phyloP scores from a whole-genome alignment of 805 yeast species.

The Grigorovia yakushimaensis region DNA sequence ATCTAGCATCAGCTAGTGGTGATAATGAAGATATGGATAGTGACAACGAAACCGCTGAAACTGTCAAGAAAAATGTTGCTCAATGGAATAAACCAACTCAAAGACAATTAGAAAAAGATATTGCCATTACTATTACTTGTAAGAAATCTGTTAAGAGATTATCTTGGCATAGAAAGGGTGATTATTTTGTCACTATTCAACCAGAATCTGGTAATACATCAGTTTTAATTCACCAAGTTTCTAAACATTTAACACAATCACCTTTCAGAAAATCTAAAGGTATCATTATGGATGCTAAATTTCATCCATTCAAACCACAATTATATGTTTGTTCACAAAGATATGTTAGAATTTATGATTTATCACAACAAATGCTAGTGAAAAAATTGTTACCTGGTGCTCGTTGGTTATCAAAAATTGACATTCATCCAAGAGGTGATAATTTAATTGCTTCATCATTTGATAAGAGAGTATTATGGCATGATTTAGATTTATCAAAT shows the following conservation, averaged over 20 bases:
- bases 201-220: constrained; percentile 85
- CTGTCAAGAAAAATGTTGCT: constrained; percentile 45
- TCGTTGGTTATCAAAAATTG: constrained; percentile 84
- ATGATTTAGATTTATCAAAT: constrained; percentile 77
- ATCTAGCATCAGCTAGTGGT: constrained; percentile 31
- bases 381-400: constrained; percentile 93
- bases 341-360: constrained; percentile 81
- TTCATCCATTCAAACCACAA: constrained; percentile 94
- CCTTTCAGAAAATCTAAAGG: constrained; percentile 93
- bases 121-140: constrained; percentile 62
- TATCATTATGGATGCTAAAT: constrained; percentile 87
- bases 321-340: constrained; percentile 91
- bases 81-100: constrained; percentile 77
- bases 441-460: constrained; percentile 85
- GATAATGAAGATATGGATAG: constrained; percentile 30
- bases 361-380: constrained; percentile 72
- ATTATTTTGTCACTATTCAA: constrained; percentile 92
- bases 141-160: constrained; percentile 62
- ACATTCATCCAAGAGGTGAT: constrained; percentile 94
- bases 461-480: constrained; percentile 95
- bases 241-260: constrained; percentile 89
- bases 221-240: constrained; percentile 86
- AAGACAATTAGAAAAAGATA: constrained; percentile 53
- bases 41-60: constrained; percentile 31
- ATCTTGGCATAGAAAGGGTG: constrained; percentile 97